Evolutionary conservation across 2,329 filamentous ascomycete genomes (phyloP).

Genomic region (Colletotrichum sp.): DNA sequence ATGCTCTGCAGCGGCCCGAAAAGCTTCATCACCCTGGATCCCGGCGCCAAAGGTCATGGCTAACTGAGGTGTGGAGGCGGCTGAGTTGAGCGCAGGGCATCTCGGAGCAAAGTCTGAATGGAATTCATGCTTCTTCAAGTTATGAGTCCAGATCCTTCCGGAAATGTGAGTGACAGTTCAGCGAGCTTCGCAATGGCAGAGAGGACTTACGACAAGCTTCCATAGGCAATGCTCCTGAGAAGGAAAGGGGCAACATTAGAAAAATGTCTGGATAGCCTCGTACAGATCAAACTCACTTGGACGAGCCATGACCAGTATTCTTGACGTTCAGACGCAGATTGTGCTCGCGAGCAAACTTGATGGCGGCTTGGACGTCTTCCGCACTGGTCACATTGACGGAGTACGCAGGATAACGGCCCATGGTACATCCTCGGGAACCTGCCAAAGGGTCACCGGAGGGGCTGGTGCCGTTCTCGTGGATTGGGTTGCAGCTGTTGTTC

Average conservation of each 20-base stretch:
- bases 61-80: background rate
- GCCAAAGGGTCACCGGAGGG: slow-evolving; percentile 29
- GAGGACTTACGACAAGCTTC: background rate
- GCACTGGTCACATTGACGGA: slow-evolving; percentile 26
- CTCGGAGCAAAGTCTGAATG: background rate
- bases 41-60: slow-evolving; percentile 27
- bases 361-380: slow-evolving; percentile 21
- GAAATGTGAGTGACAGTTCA: background rate
- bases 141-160: slow-evolving; percentile 39
- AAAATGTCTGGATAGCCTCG: background rate
- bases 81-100: background rate
- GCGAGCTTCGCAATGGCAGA: background rate
- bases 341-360: slow-evolving; percentile 39
- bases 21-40: background rate
- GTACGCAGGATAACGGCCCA: slow-evolving; percentile 26
- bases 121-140: slow-evolving; percentile 32
- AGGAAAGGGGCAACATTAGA: background rate
- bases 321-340: slow-evolving; percentile 38
- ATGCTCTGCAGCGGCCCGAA: background rate
- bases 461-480: slow-evolving; percentile 33
- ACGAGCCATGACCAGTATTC: slow-evolving; percentile 31
- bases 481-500: slow-evolving; percentile 38
- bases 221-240: background rate
- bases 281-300: background rate
- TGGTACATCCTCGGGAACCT: background rate